Evolutionary conservation across 176 grass and related monocot genomes (phyloP), one percentile per base, ranked within the genome.

Genomic region (Rhipidocladum racemiflorum): DNA sequence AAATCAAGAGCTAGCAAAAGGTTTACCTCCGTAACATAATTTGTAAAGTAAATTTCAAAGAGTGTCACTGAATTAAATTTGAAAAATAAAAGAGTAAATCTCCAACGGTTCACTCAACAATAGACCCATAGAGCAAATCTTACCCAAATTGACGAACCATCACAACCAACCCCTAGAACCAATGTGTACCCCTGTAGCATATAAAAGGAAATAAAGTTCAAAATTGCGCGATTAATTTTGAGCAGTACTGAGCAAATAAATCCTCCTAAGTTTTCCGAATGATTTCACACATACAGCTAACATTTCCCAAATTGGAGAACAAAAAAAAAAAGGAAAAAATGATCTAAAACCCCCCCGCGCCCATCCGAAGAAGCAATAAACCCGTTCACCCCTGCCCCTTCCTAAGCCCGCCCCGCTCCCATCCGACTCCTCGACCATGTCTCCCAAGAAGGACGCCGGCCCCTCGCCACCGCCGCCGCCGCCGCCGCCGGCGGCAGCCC

Each of bases 381-480:
- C 80, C 86, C 74, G 59, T 48, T 57, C 43, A 5, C 48, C 3
- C 68, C 74, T 45, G 28, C 10, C 6, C 28, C 63, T 53, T 18
- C 12, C 60, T 24, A 72, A 73, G 51, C 71, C 82, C 36, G 20
- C 8, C 53, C 32, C 32, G 8, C 16, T 15, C 54, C 60, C 54
- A 24, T 21, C 17, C 24, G 32, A 49, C 40, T 9, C 12, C 61
- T 75, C 77, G 34, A n/a, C 46, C 85, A 89, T 89, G 87, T 63
- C 82, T 62, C 62, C 35, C 30, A 45, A 13, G 8, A 68, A 69
- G 34, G 82, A 53, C 70, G 61, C 46, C 75, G 82, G 69, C 81
- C 9, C 63, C 30, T 57, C 72, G 30, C 45, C 53, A 49, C 4
- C 78, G 54, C 3, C 56, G 55, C 45, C 53, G 57, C 4, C 78